Base-by-base conservation (phyloP, 257 asterid species). In the Cinchona pubescens region DNA sequence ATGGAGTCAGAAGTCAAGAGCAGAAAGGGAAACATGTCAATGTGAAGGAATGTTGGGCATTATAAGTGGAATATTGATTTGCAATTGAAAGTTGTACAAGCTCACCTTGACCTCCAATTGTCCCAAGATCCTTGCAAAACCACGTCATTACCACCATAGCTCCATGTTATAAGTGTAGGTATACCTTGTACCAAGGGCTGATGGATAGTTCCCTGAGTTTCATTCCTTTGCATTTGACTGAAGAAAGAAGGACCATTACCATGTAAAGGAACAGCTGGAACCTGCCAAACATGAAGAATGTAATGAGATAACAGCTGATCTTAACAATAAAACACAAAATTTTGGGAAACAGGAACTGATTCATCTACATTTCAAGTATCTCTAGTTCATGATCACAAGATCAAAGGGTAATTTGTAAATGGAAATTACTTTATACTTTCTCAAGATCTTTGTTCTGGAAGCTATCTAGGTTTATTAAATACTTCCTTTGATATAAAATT, bases 111-210 rank as follows among this genome's bases (percentile, higher is more conserved):
- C 69, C 83, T 88, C 97, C 97, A 94, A 82, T 89, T 90, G 83
- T 94, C 97, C 98, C 98, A 94, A 65, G 97, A 94, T 77, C 98
- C 97, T 85, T 94, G 92, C 66, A 92, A 87, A 14, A 88, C 86
- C 78, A 94, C 97, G 43, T 58, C 84, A 79, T 86, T 90, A 82
- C 98, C 97, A 42, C 86, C 85, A 49, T 75, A 67, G 64, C 80
- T 80, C 85, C 84, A 85, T 55, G 83, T 79, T 48, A 80, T 55
- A 35, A 82, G 79, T 69, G 73, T 76, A 70, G 87, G 89, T 51
- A 80, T 60, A 53, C 87, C 80, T 53, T 46, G 59, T 75, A 72
- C 75, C 0, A 49, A 55, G 4, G 65, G 71, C 61, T 68, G 65
- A 59, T 68, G 72, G 30, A 43, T 58, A 27, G 60, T 62, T 29